Conservation (phyloP, 495 filamentous ascomycete genomes). For the Aspergillus taichungensis region DNA sequence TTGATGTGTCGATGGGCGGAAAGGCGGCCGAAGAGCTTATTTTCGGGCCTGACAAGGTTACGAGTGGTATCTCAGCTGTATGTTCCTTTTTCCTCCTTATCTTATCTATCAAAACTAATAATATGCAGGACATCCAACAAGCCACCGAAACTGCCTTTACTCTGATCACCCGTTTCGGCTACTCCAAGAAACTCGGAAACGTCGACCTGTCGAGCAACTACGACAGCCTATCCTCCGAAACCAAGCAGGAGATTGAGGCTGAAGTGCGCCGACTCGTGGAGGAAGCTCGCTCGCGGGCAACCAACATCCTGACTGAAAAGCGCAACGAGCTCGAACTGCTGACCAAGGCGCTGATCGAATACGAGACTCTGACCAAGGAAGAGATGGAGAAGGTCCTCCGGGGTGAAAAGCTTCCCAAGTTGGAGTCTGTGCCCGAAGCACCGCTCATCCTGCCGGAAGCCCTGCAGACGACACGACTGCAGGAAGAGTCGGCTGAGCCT, state of each 20-base stretch:
- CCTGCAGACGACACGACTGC: slow-evolving; percentile 22
- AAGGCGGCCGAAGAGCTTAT: slow-evolving; percentile 92
- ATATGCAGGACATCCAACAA: slow-evolving; percentile 61
- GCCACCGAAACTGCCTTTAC: slow-evolving; percentile 73
- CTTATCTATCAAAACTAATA: slow-evolving; percentile 7
- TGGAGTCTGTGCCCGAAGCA: slow-evolving; percentile 31
- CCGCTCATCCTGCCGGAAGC: slow-evolving; percentile 50
- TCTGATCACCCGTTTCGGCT: slow-evolving; percentile 81
- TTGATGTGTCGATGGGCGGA: slow-evolving; percentile 81
- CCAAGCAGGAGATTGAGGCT: slow-evolving; percentile 70
- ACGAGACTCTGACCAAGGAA: slow-evolving; percentile 78
- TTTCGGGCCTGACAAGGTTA: slow-evolving; percentile 79
- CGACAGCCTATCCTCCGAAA: slow-evolving; percentile 70
- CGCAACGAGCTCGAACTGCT: slow-evolving; percentile 77
- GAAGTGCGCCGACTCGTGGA: slow-evolving; percentile 83
- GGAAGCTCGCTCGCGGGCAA: slow-evolving; percentile 67
- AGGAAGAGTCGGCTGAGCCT: not conserved
- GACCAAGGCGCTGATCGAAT: slow-evolving; percentile 83
- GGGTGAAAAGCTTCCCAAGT: slow-evolving; percentile 71
- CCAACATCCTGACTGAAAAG: slow-evolving; percentile 57
- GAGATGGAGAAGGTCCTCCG: slow-evolving; percentile 83
- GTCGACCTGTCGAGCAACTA: slow-evolving; percentile 77
- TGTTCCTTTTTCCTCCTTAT: slow-evolving; percentile 17
- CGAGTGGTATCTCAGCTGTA: slow-evolving; percentile 70
- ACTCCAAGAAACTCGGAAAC: slow-evolving; percentile 82